Evolutionary conservation across 306 rosid species (phyloP), one percentile per base, ranked within the genome.

Genomic region (Begonia peltatifolia): DNA sequence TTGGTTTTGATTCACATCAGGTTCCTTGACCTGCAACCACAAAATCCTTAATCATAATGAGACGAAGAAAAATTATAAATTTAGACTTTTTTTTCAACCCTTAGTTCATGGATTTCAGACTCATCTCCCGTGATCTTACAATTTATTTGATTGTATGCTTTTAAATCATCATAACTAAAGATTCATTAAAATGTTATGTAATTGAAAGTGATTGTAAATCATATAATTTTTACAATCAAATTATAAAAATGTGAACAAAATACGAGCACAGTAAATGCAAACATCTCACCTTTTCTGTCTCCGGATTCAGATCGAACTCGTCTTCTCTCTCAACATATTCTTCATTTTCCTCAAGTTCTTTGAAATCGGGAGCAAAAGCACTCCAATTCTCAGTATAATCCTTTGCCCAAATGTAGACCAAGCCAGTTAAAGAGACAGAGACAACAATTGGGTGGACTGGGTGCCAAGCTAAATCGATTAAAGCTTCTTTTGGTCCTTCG

Each of bases 361-460:
- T 90, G 68, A 90, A 90, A 68, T 90, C 99, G 51, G 95, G 99
- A 63, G 99, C 99, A 80, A 90, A 90, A 54, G 99, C 95, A 79
- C 99, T 90, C 99, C 95, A 86, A 60, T 83, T 86, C 81, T 90
- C 99, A 14, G 95, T 90, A 60, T 86, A 86, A 71, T 90, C 99
- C 77, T 90, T 90, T 20, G 99, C 99, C 94, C 99, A 90, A 16
- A 90, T 86, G 68, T 83, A 90, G 71, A 81, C 78, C 63, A 81
- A 54, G 56, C 99, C 96, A 50, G 83, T 72, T 77, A 83, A 47
- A 6, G 99, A 92, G 73, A 92, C 99, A 53, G 96, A 92, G 63
- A 77, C 96, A 30, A 92, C 83, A 62, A 92, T 77, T 10, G 99
- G 99, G 60, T 71, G 88, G 66, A 92, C 73, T 49, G 99, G 99